A percentile compares a stretch with the other conserved stretches of the same genome.
Evolutionary conservation across 371 early-diverging fungal species (phyloP).

Genomic region (Gilbertella persicaria): DNA sequence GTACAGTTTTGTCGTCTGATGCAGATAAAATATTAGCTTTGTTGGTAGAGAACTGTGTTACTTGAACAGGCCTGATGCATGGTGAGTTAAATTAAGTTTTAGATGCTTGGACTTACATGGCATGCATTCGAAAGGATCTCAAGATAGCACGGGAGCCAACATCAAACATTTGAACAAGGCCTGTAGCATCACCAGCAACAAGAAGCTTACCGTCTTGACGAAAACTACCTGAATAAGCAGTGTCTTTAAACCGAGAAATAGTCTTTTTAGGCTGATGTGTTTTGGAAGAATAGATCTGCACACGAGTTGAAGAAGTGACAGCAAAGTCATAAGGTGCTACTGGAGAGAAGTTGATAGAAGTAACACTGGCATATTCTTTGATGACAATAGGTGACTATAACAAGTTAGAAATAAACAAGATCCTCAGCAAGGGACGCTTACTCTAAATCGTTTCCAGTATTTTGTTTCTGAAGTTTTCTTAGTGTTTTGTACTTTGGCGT

Average conservation of each 20-base stretch:
- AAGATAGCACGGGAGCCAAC: conserved; percentile 82
- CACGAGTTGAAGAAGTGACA: conserved; percentile 85
- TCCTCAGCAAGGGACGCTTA: conserved; percentile 22
- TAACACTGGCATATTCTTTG: conserved; percentile 87
- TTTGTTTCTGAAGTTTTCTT: conserved; percentile 68
- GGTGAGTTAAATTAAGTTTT: neutral
- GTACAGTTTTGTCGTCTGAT: conserved; percentile 90
- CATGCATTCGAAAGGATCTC: conserved; percentile 84
- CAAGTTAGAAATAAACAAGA: neutral
- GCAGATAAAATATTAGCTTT: conserved; percentile 82
- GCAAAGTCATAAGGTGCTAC: conserved; percentile 87
- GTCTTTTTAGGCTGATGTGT: conserved; percentile 82
- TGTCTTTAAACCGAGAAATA: conserved; percentile 88
- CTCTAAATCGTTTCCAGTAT: conserved; percentile 86
- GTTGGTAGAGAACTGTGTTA: conserved; percentile 78
- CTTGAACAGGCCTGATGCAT: conserved; percentile 74
- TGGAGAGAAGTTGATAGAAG: conserved; percentile 84
- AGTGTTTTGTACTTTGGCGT: conserved; percentile 47
- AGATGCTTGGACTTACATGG: conserved; percentile 53
- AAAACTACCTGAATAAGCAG: conserved; percentile 79
- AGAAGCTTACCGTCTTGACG: conserved; percentile 89
- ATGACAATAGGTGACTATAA: conserved; percentile 76
- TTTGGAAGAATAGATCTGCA: conserved; percentile 87
- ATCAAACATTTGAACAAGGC: conserved; percentile 85
- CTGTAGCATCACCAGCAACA: conserved; percentile 91